Base-by-base conservation (phyloP, 2,329 filamentous ascomycete genomes). In the Aureobasidium sp. region DNA sequence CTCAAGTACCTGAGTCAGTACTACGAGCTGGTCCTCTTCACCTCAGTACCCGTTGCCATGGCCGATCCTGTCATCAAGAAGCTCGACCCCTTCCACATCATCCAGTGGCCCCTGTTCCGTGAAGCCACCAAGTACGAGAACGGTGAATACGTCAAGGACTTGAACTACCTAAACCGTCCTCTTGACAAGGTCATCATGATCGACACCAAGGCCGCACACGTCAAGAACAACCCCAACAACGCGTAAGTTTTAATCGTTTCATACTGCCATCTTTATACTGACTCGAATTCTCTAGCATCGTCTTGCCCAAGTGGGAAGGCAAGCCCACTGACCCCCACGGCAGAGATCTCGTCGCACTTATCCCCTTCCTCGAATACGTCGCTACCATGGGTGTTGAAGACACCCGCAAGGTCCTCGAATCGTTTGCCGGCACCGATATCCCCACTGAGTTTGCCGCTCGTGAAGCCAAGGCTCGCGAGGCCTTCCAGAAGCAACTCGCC, bases 81-180 rank as follows among this genome's bases (percentile, higher is more conserved):
- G 77, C 81, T 99, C 63, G 94, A 99, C 72, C 94, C 93, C 39
- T 97, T 89, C 81, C 90, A 88, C 69, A 91, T 97, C 74, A 91
- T 97, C 73, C 88, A 92, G 78, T 97, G 91, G 89, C 91, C 92
- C 1, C 79, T 99, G 52, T 97, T 90, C 80, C 85, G 94, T 61
- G 94, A 99, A 76, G 94, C 93, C n/a, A 97, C 94, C 63, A 90
- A 92, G 70, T 99, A 96, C 74, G 89, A 97, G 76, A 89, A 96
- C 66, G 94, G 94, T 66, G 90, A 97, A 76, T 92, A 97, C 70
- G 84, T 99, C 76, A 99, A 99, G 90, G 94, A 99, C 72, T 85
- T 99, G n/a, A 91, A 91, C 2, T 97, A 96, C 77, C 85, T 99
- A 53, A 99, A 99, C 79, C 90, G 94, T 63, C 91, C 96, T 71